A percentile compares a stretch with the other conserved stretches of the same genome.
phyloP scores from a whole-genome alignment of 2,329 filamentous ascomycete genomes.

The Aspergillus transmontanensis region DNA sequence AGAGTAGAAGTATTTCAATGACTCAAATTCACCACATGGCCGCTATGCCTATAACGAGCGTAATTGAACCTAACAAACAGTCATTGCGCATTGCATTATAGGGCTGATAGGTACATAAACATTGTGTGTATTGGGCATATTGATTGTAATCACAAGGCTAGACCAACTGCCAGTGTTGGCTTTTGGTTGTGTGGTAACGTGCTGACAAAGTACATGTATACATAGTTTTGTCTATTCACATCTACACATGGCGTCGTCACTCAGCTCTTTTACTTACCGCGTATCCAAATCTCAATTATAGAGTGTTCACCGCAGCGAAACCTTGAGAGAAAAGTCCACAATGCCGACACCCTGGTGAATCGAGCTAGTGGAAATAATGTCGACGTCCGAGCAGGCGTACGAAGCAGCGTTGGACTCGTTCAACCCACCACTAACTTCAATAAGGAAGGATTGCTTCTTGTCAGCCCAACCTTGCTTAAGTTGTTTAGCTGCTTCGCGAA shows the following conservation, averaged over 20 bases:
- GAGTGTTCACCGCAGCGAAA: conserved; percentile 48
- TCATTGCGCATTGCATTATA: not conserved
- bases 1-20: not conserved
- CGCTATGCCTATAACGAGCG: not conserved
- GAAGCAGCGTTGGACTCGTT: conserved; percentile 78
- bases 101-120: not conserved
- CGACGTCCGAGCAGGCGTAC: conserved; percentile 77
- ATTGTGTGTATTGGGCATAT: not conserved
- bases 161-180: not conserved
- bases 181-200: not conserved
- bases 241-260: conserved; percentile 10
- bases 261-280: not conserved
- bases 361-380: conserved; percentile 93
- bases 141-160: no score
- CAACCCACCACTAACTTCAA: conserved; percentile 92
- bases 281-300: not conserved
- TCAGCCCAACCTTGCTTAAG: conserved; percentile 79
- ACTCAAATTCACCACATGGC: not conserved
- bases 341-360: conserved; percentile 95
- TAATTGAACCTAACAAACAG: not conserved
- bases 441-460: conserved; percentile 70
- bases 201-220: conserved; percentile 4
- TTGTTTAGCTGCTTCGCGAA: conserved; percentile 71
- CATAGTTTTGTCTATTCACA: conserved; percentile 8
- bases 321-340: conserved; percentile 95